phyloP scores from a whole-genome alignment of 2,329 filamentous ascomycete species.

The Albophoma yamanashiensis region DNA sequence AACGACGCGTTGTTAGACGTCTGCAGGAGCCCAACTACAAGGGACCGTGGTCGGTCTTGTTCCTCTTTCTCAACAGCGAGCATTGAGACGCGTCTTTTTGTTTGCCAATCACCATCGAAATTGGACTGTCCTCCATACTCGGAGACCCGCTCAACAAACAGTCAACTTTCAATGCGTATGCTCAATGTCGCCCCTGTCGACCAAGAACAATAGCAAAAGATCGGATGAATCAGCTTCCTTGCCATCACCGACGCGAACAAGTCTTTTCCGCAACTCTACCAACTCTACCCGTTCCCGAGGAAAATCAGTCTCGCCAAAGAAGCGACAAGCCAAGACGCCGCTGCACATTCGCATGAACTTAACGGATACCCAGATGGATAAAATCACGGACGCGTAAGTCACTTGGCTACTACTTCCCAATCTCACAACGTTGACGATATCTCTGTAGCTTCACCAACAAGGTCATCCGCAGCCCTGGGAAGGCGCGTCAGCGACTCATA shows the following conservation, averaged over 20 bases:
- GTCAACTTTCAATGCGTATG: background rate
- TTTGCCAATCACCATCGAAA: background rate
- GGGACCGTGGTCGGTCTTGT: background rate
- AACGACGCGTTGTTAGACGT: background rate
- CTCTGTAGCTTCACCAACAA: conserved; percentile 21
- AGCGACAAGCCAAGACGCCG: conserved; percentile 22
- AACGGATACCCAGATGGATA: conserved; percentile 38
- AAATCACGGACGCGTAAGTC: conserved; percentile 33
- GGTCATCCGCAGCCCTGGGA: conserved; percentile 14
- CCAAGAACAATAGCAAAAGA: conserved; percentile 9
- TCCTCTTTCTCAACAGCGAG: background rate
- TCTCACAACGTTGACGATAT: conserved; percentile 4
- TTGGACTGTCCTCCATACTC: background rate
- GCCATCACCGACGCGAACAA: conserved; percentile 21
- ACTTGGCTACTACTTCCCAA: background rate
- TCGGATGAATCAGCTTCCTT: conserved; percentile 13
- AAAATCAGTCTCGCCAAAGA: conserved; percentile 18
- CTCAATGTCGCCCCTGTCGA: background rate
- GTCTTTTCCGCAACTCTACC: conserved; percentile 24
- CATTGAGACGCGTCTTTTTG: background rate
- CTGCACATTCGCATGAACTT: conserved; percentile 37
- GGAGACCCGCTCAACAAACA: background rate
- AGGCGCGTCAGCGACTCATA: conserved; percentile 7
- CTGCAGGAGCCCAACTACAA: background rate
- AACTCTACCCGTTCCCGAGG: conserved; percentile 15